Evolutionary conservation across 192 early-diverging fungal genomes (phyloP).

Genomic region (Neocallimastix lanati): DNA sequence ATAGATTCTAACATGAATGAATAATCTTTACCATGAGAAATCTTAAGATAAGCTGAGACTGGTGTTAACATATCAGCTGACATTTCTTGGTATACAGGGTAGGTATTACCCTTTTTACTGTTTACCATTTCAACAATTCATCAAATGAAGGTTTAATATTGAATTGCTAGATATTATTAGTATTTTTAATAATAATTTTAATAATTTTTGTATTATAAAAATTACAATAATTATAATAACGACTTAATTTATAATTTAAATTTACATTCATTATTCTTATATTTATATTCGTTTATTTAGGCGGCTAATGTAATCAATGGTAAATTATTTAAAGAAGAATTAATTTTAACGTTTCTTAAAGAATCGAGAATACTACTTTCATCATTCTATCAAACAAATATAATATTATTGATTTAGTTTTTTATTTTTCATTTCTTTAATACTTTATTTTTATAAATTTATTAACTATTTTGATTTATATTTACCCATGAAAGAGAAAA

Average conservation of each 20-base stretch:
- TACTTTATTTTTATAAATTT: no score
- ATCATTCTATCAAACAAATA: no score
- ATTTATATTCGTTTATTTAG: not conserved
- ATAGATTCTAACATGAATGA: slow-evolving; percentile 95
- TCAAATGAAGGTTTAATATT: slow-evolving; percentile 6
- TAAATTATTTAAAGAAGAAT: not conserved
- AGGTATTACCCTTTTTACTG: slow-evolving; percentile 51
- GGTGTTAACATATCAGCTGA: slow-evolving; percentile 88
- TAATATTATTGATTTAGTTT: no score
- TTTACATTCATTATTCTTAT: not conserved
- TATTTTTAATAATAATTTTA: no score
- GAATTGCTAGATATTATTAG: no score
- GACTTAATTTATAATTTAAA: no score
- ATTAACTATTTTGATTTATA: not conserved
- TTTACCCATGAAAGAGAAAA: slow-evolving; percentile 11
- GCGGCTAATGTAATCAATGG: not conserved
- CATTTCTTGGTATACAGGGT: slow-evolving; percentile 77
- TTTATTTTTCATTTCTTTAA: no score
- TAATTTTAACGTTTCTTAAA: not conserved
- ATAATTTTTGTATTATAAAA: no score
- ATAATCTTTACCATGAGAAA: slow-evolving; percentile 56
- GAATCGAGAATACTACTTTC: not conserved
- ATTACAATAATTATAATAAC: no score
- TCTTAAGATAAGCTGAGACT: slow-evolving; percentile 84
- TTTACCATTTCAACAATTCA: slow-evolving; percentile 6